Evolutionary conservation across 257 asterid species (phyloP), one percentile per base, ranked within the genome.

Genomic region (Mitragyna speciosa): DNA sequence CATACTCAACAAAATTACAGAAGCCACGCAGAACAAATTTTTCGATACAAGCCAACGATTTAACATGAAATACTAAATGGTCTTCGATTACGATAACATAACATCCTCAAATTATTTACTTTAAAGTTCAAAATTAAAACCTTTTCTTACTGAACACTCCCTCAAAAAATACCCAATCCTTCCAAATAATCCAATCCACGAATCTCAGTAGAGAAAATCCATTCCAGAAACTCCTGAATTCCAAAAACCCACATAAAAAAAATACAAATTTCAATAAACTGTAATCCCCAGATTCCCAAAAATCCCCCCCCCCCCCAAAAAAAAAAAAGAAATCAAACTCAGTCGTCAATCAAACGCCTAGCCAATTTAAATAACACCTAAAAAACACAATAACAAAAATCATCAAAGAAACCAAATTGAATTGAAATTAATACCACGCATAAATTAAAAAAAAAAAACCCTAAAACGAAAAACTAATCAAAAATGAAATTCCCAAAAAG

Each of bases 251-350:
- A 79, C 76, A 56, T 71, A 63, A 14, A 67, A 84, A 73, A 80
- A 66, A 59, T 26, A 67, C 31, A 75, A 76, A 61, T 63, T 17
- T 59, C 85, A 79, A 67, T 79, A 88, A 88, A 86, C 89, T 89
- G 88, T 84, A 86, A 70, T 73, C 76, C 75, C 76, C 24, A 68
- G 2, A 72, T 75, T 65, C 82, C 83, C 24, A 80, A 61, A 76
- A 43, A n/a, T n/a, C n/a, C n/a, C n/a, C n/a, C n/a, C n/a, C n/a
- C n/a, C 59, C 65, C 76, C 73, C 80, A 72, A 76, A 67, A 19
- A 78, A 71, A 51, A 28, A 68, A 75, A 14, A 56, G 28, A 22
- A 78, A 79, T 65, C 36, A 66, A 79, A 39, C 70, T 16, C 47
- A 43, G 58, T 63, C 76, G 71, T 52, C 74, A 31, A 77, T 28